Evolutionary conservation across 257 asterid species (phyloP).

Genomic region (Primulina huaijiensis): DNA sequence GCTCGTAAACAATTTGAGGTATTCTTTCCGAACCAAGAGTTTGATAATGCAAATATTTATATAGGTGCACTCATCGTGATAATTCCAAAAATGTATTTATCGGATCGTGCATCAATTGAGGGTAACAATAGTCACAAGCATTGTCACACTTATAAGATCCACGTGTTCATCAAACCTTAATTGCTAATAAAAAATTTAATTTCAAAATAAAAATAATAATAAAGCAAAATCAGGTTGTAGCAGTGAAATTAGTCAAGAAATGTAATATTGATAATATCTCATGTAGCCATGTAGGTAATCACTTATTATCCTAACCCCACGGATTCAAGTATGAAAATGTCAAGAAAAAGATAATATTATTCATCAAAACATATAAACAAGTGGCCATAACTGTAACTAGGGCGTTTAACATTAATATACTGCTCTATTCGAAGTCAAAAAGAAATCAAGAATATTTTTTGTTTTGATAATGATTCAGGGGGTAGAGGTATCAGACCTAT

Average conservation of each 20-base stretch:
- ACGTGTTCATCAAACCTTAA: slow-evolving; percentile 1
- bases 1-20: slow-evolving; percentile 14
- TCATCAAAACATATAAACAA: neutral
- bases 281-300: neutral
- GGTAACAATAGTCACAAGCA: neutral
- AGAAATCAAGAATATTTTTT: neutral
- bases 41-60: neutral
- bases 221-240: slow-evolving; percentile 8
- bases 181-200: neutral
- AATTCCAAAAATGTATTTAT: neutral
- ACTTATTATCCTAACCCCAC: neutral
- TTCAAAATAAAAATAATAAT: neutral
- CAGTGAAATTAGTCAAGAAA: neutral
- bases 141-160: slow-evolving; percentile 6
- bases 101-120: neutral
- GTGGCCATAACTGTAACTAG: neutral
- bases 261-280: neutral
- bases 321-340: neutral
- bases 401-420: neutral
- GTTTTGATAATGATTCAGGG: neutral
- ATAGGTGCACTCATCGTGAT: slow-evolving; percentile 1
- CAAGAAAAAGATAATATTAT: neutral
- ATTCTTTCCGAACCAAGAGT: slow-evolving; percentile 13
- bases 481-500: neutral
- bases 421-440: neutral